phyloP scores from a whole-genome alignment of 2,329 filamentous ascomycete genomes.

The Sporothrix protearum region DNA sequence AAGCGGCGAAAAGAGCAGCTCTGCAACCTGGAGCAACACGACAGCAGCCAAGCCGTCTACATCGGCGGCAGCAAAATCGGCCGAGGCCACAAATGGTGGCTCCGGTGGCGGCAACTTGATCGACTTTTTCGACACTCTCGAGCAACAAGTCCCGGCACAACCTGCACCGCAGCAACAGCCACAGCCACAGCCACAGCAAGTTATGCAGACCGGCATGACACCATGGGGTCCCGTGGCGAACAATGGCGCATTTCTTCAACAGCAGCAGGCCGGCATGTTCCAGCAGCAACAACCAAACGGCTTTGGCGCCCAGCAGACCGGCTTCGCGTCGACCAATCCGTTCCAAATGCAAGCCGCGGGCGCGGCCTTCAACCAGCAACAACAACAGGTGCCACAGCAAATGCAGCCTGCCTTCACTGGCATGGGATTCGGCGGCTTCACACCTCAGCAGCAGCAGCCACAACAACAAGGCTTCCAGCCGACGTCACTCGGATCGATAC shows the following conservation, averaged over 20 bases:
- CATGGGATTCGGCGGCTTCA: slow-evolving; percentile 79
- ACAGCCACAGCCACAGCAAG: slow-evolving; percentile 18
- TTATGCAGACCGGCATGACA: slow-evolving; percentile 35
- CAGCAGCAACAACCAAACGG: slow-evolving; percentile 32
- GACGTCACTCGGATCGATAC: slow-evolving; percentile 52
- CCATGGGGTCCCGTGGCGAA: slow-evolving; percentile 39
- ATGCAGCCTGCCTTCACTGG: slow-evolving; percentile 57
- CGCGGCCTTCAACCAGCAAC: slow-evolving; percentile 33
- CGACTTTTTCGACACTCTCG: slow-evolving; percentile 92
- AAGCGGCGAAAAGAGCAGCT: not conserved
- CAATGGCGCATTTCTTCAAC: slow-evolving; percentile 32
- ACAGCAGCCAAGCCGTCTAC: slow-evolving; percentile 34
- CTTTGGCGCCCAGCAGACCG: slow-evolving; percentile 42
- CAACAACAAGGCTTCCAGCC: slow-evolving; percentile 48
- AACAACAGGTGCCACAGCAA: slow-evolving; percentile 37
- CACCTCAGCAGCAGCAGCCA: slow-evolving; percentile 55
- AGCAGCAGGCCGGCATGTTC: slow-evolving; percentile 36
- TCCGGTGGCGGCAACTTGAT: slow-evolving; percentile 71
- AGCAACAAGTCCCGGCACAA: slow-evolving; percentile 72
- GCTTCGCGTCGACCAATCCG: slow-evolving; percentile 41
- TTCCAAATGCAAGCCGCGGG: slow-evolving; percentile 42
- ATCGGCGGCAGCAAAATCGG: slow-evolving; percentile 42
- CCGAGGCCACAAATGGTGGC: slow-evolving; percentile 55
- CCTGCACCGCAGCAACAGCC: slow-evolving; percentile 39
- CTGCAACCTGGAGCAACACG: slow-evolving; percentile 35